Conservation (phyloP, 1,284 basidiomycete genomes). For the Megacollybia platyphylla region DNA sequence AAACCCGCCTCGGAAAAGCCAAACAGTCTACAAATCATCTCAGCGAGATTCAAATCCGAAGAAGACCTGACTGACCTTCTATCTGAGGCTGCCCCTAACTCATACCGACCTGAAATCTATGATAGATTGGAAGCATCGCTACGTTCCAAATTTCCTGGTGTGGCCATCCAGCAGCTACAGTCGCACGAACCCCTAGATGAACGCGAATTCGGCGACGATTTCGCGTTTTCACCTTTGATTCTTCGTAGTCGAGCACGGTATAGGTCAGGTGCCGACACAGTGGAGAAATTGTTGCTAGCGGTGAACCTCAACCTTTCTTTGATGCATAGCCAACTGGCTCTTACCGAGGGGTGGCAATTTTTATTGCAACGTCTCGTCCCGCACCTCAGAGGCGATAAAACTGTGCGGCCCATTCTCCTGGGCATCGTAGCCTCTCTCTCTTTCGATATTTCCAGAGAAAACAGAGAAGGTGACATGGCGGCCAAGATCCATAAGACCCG, state of each 20-base stretch:
- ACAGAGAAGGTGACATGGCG: constrained; percentile 75
- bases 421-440: constrained; percentile 53
- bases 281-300: constrained; percentile 42
- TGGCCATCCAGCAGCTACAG: constrained; percentile 53
- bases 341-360: constrained; percentile 72
- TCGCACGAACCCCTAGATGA: constrained; percentile 50
- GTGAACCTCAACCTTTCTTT: constrained; percentile 82
- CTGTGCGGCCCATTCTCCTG: constrained; percentile 44
- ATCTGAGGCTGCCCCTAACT: constrained; percentile 52
- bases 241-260: constrained; percentile 42
- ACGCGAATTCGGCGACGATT: constrained; percentile 72
- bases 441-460: constrained; percentile 56
- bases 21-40: constrained; percentile 44
- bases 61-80: constrained; percentile 52
- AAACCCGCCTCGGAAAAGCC: constrained; percentile 28
- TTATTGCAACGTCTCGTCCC: constrained; percentile 56
- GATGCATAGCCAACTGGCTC: constrained; percentile 63
- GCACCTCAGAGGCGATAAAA: constrained; percentile 45
- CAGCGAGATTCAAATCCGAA: constrained; percentile 39
- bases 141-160: constrained; percentile 32
- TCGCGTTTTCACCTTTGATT: constrained; percentile 51
- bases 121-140: constrained; percentile 38
- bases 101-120: constrained; percentile 61
- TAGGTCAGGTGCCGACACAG: constrained; percentile 27
- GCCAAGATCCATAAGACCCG: constrained; percentile 69